These are phyloP conservation scores for Sabuloglossum arenarium DNA, from an alignment of 495 filamentous ascomycete species.

Conservation along the genomic window DNA sequence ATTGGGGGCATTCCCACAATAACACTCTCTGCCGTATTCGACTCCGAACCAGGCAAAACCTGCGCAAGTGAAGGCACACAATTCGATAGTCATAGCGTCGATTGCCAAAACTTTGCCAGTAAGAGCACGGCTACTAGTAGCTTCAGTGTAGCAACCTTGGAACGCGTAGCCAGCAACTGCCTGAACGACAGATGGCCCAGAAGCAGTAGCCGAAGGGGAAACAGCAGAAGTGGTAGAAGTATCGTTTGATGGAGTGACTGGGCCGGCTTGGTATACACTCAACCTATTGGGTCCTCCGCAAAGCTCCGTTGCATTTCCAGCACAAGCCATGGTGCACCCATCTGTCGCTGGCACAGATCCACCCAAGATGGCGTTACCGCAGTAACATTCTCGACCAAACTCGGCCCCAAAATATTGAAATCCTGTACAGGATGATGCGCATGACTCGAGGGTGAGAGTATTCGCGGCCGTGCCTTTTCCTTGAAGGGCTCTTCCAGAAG, in stretches of 20 bases:
- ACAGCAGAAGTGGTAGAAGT: constrained; percentile 3
- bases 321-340: constrained; percentile 17
- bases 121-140: not conserved
- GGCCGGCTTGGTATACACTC: constrained; percentile 19
- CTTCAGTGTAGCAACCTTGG: constrained; percentile 2
- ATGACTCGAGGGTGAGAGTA: not conserved
- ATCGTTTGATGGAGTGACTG: constrained; percentile 10
- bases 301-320: constrained; percentile 18
- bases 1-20: not conserved
- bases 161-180: not conserved
- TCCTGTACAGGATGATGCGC: not conserved
- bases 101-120: not conserved
- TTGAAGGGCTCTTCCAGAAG: not conserved
- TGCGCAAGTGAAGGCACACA: not conserved
- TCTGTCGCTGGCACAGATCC: constrained; percentile 9
- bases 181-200: constrained; percentile 1
- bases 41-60: not conserved
- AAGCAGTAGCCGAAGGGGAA: not conserved
- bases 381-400: constrained; percentile 16
- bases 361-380: constrained; percentile 11
- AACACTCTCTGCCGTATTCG: constrained; percentile 2
- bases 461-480: not conserved
- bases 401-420: not conserved
- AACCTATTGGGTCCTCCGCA: constrained; percentile 23
- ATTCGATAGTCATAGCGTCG: constrained; percentile 1